A percentile compares a stretch with the other conserved stretches of the same genome.
Conservation (phyloP, 768 basidiomycete genomes). For the Termitomyces sp. region DNA sequence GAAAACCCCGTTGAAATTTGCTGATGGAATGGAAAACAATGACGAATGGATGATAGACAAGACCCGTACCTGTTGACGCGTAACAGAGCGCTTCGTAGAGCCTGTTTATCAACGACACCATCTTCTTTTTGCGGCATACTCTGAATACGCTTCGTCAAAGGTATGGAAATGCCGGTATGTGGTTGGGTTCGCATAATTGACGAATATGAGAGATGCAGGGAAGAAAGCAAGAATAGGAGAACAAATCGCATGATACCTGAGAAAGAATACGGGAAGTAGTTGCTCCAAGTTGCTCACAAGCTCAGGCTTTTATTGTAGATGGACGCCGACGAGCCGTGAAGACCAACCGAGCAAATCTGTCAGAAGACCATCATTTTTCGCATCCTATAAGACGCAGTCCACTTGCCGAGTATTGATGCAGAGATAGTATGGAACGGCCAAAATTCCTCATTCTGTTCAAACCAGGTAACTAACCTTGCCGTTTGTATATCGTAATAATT, state of each 20-base stretch:
- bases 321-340: too few relatives aligned
- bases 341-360: too few relatives aligned
- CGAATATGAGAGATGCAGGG: slow-evolving; percentile 5
- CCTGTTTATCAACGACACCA: slow-evolving; percentile 20
- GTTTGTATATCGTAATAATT: too few relatives aligned
- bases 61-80: slow-evolving; percentile 17
- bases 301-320: neutral
- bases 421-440: too few relatives aligned
- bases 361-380: too few relatives aligned
- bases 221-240: slow-evolving; percentile 4
- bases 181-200: slow-evolving; percentile 8
- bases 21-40: slow-evolving; percentile 19
- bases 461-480: too few relatives aligned
- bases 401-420: too few relatives aligned
- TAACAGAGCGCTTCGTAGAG: slow-evolving; percentile 18
- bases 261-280: neutral
- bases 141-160: slow-evolving; percentile 22
- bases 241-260: slow-evolving; percentile 2
- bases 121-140: slow-evolving; percentile 14
- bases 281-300: neutral
- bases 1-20: slow-evolving; percentile 38
- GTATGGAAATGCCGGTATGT: slow-evolving; percentile 16
- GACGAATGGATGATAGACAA: neutral
- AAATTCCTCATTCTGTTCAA: too few relatives aligned
- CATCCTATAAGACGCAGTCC: too few relatives aligned